Evolutionary conservation across 768 basidiomycete species (phyloP).

Genomic region (Tephrocybe sp.): DNA sequence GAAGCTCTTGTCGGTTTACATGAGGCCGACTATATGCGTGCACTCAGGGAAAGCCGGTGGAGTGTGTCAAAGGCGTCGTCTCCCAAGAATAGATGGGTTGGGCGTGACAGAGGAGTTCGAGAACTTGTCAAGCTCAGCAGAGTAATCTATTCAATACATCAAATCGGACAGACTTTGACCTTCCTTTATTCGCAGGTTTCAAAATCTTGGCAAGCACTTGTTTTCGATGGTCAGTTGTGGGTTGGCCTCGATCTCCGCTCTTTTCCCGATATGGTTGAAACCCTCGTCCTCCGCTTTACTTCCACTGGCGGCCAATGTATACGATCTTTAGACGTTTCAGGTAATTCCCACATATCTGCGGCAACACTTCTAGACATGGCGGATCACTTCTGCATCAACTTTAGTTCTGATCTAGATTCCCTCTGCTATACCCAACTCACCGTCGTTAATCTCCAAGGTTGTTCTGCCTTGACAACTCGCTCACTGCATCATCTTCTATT

Average conservation of each 20-base stretch:
- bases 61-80: slow-evolving; percentile 60
- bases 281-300: slow-evolving; percentile 53
- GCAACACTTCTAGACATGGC: slow-evolving; percentile 53
- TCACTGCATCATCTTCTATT: slow-evolving; percentile 71
- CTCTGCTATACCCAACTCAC: slow-evolving; percentile 67
- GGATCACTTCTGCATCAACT: slow-evolving; percentile 50
- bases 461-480: slow-evolving; percentile 59
- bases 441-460: slow-evolving; percentile 70
- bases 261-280: slow-evolving; percentile 57
- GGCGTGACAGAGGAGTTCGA: slow-evolving; percentile 68
- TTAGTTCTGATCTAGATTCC: slow-evolving; percentile 29
- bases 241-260: slow-evolving; percentile 56
- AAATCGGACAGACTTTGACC: background rate
- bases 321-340: slow-evolving; percentile 58
- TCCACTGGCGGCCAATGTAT: slow-evolving; percentile 64
- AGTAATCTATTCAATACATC: slow-evolving; percentile 45
- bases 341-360: slow-evolving; percentile 53
- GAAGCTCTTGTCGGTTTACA: slow-evolving; percentile 54
- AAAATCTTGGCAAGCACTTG: slow-evolving; percentile 70
- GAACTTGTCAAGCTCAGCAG: slow-evolving; percentile 80
- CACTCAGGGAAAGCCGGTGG: slow-evolving; percentile 52
- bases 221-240: slow-evolving; percentile 91
- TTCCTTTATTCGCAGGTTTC: slow-evolving; percentile 60
- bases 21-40: slow-evolving; percentile 54
- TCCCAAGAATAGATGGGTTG: slow-evolving; percentile 70